Base-by-base conservation (phyloP, 164 flowering plant genomes). In the Nelumbo lutea region DNA sequence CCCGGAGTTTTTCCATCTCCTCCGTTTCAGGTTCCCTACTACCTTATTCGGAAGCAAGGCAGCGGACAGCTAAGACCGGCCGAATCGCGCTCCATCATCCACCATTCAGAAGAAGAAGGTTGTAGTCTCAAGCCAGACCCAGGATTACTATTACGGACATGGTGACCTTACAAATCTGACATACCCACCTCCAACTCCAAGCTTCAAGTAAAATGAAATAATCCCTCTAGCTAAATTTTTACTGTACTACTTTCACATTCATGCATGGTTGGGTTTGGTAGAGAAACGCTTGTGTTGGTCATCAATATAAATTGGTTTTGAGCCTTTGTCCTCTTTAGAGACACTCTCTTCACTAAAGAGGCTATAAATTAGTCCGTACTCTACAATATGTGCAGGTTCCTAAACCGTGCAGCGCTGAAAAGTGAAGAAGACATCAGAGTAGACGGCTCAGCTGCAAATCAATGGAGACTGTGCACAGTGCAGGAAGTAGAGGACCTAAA, bases 401-500 rank as follows among this genome's bases (percentile, higher is more conserved):
- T 90, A 65, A 88, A 87, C 67, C 77, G 72, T 48, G 86, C 88
- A 46, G 90, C 86, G 1, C 61, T 80, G 13, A 79, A 44, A 71
- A 73, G 59, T 2, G 78, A 71, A 62, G 81, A 76, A 38, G 85
- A 86, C 70, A 41, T 48, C 0, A 15, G 46, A 40, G 42, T 69
- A 9, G 78, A 74, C 42, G 83, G 80, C 38, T 62, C 77, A 5
- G 47, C 75, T 0, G 66, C 71, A 38, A 82, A 75, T 8, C 77
- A 83, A 51, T 83, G 90, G 93, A 79, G 75, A 38, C 73, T 83
- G 15, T 83, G 86, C 65, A 72, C 81, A 14, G 74, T 85, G 5
- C 76, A 87, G 68, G 78, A 87, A 77, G 88, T 87, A 6, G 90
- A 87, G 68, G 87, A 86, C 60, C 72, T 87, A 69, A 87, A 89